A percentile compares a stretch with the other conserved stretches of the same genome.
phyloP scores from a whole-genome alignment of 169 alveolate species.

The Cryptosporidium bovis region DNA sequence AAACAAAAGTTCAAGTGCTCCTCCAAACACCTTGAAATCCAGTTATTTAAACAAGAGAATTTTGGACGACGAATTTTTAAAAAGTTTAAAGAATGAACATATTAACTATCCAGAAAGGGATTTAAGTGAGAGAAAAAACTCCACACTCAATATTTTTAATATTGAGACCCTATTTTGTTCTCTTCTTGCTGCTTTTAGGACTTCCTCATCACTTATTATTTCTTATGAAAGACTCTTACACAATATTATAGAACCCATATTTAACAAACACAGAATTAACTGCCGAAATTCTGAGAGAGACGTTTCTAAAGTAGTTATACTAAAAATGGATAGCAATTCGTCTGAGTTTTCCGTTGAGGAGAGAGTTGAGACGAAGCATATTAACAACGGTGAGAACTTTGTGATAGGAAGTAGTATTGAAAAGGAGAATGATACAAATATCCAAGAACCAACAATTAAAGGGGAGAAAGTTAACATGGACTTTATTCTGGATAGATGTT shows the following conservation, averaged over 20 bases:
- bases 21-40: background rate
- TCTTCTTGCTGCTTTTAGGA: slow-evolving; percentile 32
- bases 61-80: background rate
- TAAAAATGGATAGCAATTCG: background rate
- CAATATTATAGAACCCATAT: background rate
- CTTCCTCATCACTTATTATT: slow-evolving; percentile 27
- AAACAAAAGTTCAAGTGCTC: background rate
- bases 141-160: background rate
- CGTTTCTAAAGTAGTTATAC: background rate
- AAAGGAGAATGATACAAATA: background rate
- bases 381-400: background rate
- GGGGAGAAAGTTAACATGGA: background rate
- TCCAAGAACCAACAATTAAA: background rate
- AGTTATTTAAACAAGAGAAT: slow-evolving; percentile 12
- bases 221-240: slow-evolving; percentile 37
- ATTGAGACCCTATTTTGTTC: slow-evolving; percentile 17
- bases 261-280: background rate
- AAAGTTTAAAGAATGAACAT: background rate
- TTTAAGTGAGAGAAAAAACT: background rate
- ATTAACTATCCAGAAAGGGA: background rate
- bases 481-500: background rate
- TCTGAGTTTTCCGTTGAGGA: background rate
- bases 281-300: background rate
- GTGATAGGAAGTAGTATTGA: background rate
- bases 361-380: background rate